A percentile compares a stretch with the other conserved stretches of the same genome.
These are phyloP conservation scores for Mycena indigotica DNA, from an alignment of 768 basidiomycete species.

Conservation along the genomic window DNA sequence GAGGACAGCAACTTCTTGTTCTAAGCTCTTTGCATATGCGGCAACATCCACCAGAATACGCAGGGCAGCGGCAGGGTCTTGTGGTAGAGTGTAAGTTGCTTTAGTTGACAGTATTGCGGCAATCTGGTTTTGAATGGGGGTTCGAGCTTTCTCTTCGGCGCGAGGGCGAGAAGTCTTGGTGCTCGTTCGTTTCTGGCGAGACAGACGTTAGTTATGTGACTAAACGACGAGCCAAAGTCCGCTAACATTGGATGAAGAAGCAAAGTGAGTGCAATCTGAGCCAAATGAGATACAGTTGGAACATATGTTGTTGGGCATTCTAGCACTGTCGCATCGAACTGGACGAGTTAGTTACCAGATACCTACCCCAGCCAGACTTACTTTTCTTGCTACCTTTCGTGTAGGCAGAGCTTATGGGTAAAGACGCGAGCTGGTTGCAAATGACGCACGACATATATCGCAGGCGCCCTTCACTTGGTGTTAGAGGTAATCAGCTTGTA, in stretches of 20 bases:
- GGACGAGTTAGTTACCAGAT: no score
- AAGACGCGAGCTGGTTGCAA: no score
- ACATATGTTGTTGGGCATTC: slow-evolving; percentile 41
- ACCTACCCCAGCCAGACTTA: no score
- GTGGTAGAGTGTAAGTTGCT: slow-evolving; percentile 11
- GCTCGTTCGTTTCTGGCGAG: neutral
- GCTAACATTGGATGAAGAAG: slow-evolving; percentile 11
- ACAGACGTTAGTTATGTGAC: neutral
- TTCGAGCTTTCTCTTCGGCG: neutral
- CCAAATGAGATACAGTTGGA: slow-evolving; percentile 37
- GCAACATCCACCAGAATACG: slow-evolving; percentile 14
- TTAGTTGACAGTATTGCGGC: slow-evolving; percentile 19
- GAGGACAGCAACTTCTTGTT: slow-evolving; percentile 16
- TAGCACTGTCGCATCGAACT: slow-evolving; percentile 46
- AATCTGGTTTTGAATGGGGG: slow-evolving; percentile 14
- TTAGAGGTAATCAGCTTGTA: slow-evolving; percentile 1
- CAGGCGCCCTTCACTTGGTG: slow-evolving; percentile 17
- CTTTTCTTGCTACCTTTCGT: slow-evolving; percentile 18
- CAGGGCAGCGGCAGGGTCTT: slow-evolving; percentile 10
- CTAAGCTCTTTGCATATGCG: slow-evolving; percentile 13
- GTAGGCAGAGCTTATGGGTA: no score
- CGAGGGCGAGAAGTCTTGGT: neutral
- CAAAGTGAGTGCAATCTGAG: slow-evolving; percentile 14
- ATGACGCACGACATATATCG: slow-evolving; percentile 16
- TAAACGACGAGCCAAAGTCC: neutral